Base-by-base conservation (phyloP, 2,329 filamentous ascomycete genomes). In the Beauveria pseudobassiana region DNA sequence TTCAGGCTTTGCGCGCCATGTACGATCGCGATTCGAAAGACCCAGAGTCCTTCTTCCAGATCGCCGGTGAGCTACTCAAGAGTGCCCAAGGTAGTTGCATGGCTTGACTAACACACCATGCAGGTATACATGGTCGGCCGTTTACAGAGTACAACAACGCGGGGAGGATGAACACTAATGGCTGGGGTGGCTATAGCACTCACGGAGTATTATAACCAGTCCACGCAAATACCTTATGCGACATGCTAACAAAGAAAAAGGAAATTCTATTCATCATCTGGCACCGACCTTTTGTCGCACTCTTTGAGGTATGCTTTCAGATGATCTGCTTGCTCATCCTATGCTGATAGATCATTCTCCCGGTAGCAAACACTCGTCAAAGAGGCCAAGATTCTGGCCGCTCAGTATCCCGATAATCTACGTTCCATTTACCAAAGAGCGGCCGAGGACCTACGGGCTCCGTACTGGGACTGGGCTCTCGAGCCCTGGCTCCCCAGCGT, bases 401-500 rank as follows among this genome's bases (percentile, higher is more conserved):
- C 65, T 9, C 67, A 72, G 42, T 84, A 83, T 64, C 74, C 72
- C 18, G 65, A 59, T 58, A 67, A 30, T 62, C 73, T 65, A 64
- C 72, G 65, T 61, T 65, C 48, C 61, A 65, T 63, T 26, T 84
- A 84, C 65, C 64, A 69, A 24, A 65, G 73, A 2, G 80, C 81
- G 2, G 81, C 80, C 3, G 71, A 78, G 38, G 70, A 67, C 0
- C 74, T 84, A 34, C 76, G 81, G 34, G 69, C 77, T 7, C 80
- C 82, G 2, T 83, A 74, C 70, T 84, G 82, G 82, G 82, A 84
- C 69, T 85, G 81, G 82, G 80, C 75, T 1, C 63, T 66, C 3
- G 68, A 78, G 38, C 65, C 75, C 3, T 63, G 64, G 20, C 72
- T 85, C 3, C 82, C 82, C 3, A 65, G 67, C 0, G 74, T 75